Evolutionary conservation across 75 land plant genomes (phyloP).

Genomic region (Sequoia sempervirens): DNA sequence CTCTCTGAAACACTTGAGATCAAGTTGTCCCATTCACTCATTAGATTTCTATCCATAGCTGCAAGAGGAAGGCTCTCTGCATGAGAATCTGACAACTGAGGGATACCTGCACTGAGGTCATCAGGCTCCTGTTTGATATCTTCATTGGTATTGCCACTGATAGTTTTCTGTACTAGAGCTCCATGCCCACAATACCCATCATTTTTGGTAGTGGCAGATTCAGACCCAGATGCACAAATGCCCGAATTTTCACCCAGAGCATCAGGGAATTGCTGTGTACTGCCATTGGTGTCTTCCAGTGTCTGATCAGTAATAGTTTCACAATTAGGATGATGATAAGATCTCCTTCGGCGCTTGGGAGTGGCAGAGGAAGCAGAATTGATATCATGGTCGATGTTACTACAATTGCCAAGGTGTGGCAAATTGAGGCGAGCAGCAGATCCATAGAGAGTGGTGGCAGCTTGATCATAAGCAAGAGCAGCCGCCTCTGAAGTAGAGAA

Average conservation of each 20-base stretch:
- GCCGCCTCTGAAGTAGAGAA: constrained; percentile 50
- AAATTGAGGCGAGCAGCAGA: constrained; percentile 38
- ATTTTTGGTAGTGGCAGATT: background rate
- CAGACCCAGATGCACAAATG: background rate
- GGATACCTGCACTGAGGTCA: background rate
- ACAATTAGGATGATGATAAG: background rate
- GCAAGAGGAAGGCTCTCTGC: background rate
- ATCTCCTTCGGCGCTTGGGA: background rate
- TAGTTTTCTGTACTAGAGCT: background rate
- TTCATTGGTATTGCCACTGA: background rate
- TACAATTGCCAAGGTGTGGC: background rate
- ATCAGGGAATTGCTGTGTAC: background rate
- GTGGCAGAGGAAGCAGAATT: background rate
- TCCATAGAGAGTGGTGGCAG: constrained; percentile 49
- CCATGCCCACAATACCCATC: background rate
- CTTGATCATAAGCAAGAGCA: constrained; percentile 55
- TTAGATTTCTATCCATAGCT: background rate
- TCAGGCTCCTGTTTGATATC: background rate
- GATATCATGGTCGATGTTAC: background rate
- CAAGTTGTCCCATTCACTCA: background rate
- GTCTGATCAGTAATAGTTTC: background rate
- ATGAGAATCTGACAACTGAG: background rate
- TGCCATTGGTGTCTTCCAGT: background rate
- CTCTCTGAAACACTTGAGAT: background rate
- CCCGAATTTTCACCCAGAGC: background rate